Evolutionary conservation across 257 asterid genomes (phyloP).

Genomic region (Capsicum chinense): DNA sequence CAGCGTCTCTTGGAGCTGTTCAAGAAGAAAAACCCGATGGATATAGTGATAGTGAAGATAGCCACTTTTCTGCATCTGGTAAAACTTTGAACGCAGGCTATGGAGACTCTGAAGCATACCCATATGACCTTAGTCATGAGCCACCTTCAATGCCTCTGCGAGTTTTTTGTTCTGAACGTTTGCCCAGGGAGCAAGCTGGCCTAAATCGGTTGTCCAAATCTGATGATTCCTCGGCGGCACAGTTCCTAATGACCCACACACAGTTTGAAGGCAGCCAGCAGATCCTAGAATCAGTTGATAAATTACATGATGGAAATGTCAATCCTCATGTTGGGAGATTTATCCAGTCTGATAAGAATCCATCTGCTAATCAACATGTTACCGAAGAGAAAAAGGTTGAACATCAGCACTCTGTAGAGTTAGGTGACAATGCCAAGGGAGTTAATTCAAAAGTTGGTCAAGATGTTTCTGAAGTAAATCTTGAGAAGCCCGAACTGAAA

Average conservation of each 20-base stretch:
- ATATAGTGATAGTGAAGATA: slow-evolving; percentile 44
- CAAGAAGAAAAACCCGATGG: slow-evolving; percentile 51
- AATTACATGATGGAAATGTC: slow-evolving; percentile 44
- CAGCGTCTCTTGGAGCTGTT: slow-evolving; percentile 41
- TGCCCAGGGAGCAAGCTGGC: slow-evolving; percentile 74
- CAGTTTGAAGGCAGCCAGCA: slow-evolving; percentile 67
- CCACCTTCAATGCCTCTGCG: slow-evolving; percentile 62
- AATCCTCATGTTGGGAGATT: slow-evolving; percentile 43
- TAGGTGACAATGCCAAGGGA: slow-evolving; percentile 39
- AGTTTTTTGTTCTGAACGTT: slow-evolving; percentile 69
- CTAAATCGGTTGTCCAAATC: slow-evolving; percentile 74
- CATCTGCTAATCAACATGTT: slow-evolving; percentile 34
- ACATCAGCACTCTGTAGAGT: slow-evolving; percentile 38
- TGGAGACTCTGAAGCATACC: slow-evolving; percentile 46
- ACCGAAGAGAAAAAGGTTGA: slow-evolving; percentile 44
- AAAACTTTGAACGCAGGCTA: slow-evolving; percentile 44
- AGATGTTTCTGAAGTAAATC: slow-evolving; percentile 46
- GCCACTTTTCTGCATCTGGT: slow-evolving; percentile 41
- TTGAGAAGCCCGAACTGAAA: slow-evolving; percentile 46
- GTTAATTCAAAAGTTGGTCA: slow-evolving; percentile 37
- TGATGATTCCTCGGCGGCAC: slow-evolving; percentile 68
- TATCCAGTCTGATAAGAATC: slow-evolving; percentile 42
- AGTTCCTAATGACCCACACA: slow-evolving; percentile 53
- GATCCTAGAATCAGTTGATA: slow-evolving; percentile 52
- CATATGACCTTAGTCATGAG: slow-evolving; percentile 53